A percentile compares a stretch with the other conserved stretches of the same genome.
Evolutionary conservation across 169 alveolate species (phyloP).

Genomic region (Cryptosporidium bovis): DNA sequence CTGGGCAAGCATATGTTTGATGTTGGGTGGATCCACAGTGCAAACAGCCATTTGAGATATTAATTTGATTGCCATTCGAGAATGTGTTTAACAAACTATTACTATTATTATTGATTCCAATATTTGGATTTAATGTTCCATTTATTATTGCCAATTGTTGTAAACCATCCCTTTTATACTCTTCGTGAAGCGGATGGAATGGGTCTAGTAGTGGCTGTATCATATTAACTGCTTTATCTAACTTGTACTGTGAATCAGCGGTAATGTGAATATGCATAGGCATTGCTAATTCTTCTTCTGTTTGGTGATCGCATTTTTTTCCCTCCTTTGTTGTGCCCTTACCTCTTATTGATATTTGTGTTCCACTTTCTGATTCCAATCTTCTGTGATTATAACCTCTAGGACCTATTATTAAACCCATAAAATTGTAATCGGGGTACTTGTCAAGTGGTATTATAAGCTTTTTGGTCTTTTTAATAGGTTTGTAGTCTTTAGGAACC

Average conservation of each 20-base stretch:
- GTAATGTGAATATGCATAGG: slow-evolving; percentile 89
- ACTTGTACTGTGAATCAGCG: slow-evolving; percentile 79
- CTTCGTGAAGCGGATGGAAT: slow-evolving; percentile 88
- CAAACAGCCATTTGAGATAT: slow-evolving; percentile 23
- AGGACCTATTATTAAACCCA: slow-evolving; percentile 95
- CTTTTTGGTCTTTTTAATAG: slow-evolving; percentile 86
- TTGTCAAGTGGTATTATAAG: slow-evolving; percentile 89
- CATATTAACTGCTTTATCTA: slow-evolving; percentile 83
- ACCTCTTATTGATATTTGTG: slow-evolving; percentile 89
- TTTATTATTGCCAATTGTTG: slow-evolving; percentile 88
- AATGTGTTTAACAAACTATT: slow-evolving; percentile 20
- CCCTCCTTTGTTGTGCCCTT: slow-evolving; percentile 92
- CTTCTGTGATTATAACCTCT: slow-evolving; percentile 94
- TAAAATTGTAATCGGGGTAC: slow-evolving; percentile 93
- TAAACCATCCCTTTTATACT: slow-evolving; percentile 85
- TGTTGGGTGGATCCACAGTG: slow-evolving; percentile 73
- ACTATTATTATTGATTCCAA: slow-evolving; percentile 1
- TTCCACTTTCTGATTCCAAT: slow-evolving; percentile 91
- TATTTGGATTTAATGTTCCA: slow-evolving; percentile 76
- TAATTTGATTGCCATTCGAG: slow-evolving; percentile 15
- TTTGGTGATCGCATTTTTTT: slow-evolving; percentile 88
- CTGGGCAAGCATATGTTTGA: slow-evolving; percentile 66
- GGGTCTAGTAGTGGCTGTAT: slow-evolving; percentile 89
- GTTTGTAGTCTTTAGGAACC: slow-evolving; percentile 90
- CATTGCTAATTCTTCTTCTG: slow-evolving; percentile 89